Conservation (phyloP, 2,329 filamentous ascomycete genomes). For the Exophiala sp. region DNA sequence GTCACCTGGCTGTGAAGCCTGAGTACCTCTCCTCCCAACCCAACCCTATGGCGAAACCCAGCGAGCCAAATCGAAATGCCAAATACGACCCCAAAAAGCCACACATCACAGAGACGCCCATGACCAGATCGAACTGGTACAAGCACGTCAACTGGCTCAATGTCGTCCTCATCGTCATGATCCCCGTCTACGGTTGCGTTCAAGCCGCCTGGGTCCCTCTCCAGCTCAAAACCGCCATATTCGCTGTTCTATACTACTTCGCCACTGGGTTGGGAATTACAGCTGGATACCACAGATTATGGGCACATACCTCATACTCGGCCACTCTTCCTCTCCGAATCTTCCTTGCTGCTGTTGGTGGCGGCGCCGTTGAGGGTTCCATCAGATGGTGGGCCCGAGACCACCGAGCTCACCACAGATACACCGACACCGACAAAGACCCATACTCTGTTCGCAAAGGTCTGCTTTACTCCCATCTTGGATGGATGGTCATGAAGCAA, state of each 20-base stretch:
- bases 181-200: conserved; percentile 71
- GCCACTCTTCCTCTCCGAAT: conserved; percentile 72
- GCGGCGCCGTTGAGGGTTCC: conserved; percentile 79
- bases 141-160: conserved; percentile 95
- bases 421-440: conserved; percentile 89
- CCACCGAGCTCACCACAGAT: conserved; percentile 84
- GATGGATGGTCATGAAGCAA: conserved; percentile 93
- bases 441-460: conserved; percentile 90
- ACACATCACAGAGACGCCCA: conserved; percentile 78
- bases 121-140: conserved; percentile 81
- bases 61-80: conserved; percentile 51
- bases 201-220: conserved; percentile 76
- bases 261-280: conserved; percentile 78
- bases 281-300: conserved; percentile 75
- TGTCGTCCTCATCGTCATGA: conserved; percentile 71
- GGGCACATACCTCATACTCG: conserved; percentile 82
- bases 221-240: conserved; percentile 66
- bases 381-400: conserved; percentile 86
- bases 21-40: conserved; percentile 45
- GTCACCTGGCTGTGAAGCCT: conserved; percentile 49
- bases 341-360: conserved; percentile 76
- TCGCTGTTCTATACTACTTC: conserved; percentile 76
- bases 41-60: conserved; percentile 46
- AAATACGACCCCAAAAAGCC: conserved; percentile 66
- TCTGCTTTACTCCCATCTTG: conserved; percentile 76